Conservation (phyloP, 169 alveolate genomes). For the Cryptosporidium canis region DNA sequence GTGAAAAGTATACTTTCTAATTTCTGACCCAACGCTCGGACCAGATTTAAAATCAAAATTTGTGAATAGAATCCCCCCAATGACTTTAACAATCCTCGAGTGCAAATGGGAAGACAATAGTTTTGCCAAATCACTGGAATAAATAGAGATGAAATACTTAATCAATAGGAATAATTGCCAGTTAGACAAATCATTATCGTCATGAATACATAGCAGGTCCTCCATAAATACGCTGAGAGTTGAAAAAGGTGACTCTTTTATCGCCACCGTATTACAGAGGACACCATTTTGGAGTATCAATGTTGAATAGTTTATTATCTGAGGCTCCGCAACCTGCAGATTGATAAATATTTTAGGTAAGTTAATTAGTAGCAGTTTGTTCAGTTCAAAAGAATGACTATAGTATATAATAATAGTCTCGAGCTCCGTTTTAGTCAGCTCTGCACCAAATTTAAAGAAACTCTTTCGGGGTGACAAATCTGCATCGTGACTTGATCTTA, state of each 20-base stretch:
- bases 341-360: background rate
- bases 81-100: background rate
- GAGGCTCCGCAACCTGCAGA: conserved; percentile 11
- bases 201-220: background rate
- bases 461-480: background rate
- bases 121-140: background rate
- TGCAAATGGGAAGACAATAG: background rate
- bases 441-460: background rate
- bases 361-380: conserved; percentile 6
- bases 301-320: conserved; percentile 30
- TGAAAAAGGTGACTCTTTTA: background rate
- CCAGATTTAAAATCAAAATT: background rate
- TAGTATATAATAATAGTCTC: background rate
- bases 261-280: background rate
- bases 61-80: background rate
- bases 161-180: conserved; percentile 2
- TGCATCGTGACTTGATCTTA: background rate
- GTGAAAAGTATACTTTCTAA: conserved; percentile 1
- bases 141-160: background rate
- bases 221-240: background rate
- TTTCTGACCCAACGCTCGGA: background rate
- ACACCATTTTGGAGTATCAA: background rate
- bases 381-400: background rate
- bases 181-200: background rate
- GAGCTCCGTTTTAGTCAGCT: background rate